Conservation (phyloP, 345 rosid genomes). For the Citrus sp. region DNA sequence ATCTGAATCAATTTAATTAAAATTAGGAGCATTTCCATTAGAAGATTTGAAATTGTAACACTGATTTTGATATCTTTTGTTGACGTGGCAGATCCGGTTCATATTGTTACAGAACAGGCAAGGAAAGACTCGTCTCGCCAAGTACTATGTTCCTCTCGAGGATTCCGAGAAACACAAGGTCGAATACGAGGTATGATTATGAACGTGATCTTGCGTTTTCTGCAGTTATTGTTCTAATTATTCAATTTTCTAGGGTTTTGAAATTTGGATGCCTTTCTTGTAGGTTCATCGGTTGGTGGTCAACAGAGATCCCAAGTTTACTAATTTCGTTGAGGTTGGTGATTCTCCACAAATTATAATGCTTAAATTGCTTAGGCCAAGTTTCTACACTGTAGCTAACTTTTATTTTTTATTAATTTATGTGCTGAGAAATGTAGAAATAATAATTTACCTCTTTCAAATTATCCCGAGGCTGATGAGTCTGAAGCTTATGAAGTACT, state of each 20-base stretch:
- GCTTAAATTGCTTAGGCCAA: not conserved
- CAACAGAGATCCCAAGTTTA: slow-evolving; percentile 89
- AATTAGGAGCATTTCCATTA: not conserved
- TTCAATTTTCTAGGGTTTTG: slow-evolving; percentile 1
- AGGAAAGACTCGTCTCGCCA: slow-evolving; percentile 99
- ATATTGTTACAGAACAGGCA: slow-evolving; percentile 95
- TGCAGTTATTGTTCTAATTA: not conserved
- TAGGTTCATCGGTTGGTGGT: slow-evolving; percentile 98
- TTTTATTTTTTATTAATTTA: not conserved
- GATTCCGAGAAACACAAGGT: slow-evolving; percentile 98
- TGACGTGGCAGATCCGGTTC: slow-evolving; percentile 85
- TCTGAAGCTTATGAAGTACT: not conserved
- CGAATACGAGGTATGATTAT: slow-evolving; percentile 74
- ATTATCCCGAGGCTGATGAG: not conserved
- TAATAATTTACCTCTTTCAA: not conserved
- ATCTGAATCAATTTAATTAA: not conserved
- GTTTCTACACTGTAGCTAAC: not conserved
- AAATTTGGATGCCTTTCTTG: not conserved
- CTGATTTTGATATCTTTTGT: slow-evolving; percentile 7
- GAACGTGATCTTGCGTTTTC: not conserved
- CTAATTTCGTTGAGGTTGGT: slow-evolving; percentile 95
- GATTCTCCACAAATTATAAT: not conserved
- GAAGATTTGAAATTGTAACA: not conserved
- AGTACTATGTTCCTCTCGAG: slow-evolving; percentile 96
- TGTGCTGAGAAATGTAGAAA: not conserved